A percentile compares a stretch with the other conserved stretches of the same genome.
These are phyloP conservation scores for Nectriaceae sp. DNA, from an alignment of 2,329 filamentous ascomycete genomes.

Conservation along the genomic window DNA sequence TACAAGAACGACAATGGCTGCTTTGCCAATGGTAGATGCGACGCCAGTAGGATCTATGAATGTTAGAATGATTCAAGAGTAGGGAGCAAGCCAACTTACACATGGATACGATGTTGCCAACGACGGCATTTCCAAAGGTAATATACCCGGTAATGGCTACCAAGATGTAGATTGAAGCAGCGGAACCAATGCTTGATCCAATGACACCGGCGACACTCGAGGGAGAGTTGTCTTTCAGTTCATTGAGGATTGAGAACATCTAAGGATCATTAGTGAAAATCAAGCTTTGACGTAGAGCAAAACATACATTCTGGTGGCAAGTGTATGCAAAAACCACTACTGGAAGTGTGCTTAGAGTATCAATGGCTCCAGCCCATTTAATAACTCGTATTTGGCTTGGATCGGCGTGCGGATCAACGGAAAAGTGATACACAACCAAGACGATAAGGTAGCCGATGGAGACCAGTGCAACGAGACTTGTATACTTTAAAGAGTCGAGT, in stretches of 20 bases:
- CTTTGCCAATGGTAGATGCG: slow-evolving; percentile 88
- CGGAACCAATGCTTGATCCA: slow-evolving; percentile 79
- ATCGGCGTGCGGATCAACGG: slow-evolving; percentile 73
- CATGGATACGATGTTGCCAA: slow-evolving; percentile 92
- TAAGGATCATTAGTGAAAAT: slow-evolving; percentile 36
- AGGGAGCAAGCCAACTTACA: slow-evolving; percentile 55
- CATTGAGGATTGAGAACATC: slow-evolving; percentile 99
- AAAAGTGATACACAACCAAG: slow-evolving; percentile 90
- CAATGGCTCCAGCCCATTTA: slow-evolving; percentile 76
- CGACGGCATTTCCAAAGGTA: slow-evolving; percentile 87
- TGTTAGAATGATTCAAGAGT: slow-evolving; percentile 18
- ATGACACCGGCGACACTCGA: slow-evolving; percentile 75
- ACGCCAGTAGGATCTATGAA: slow-evolving; percentile 47
- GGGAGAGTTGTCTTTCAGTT: slow-evolving; percentile 84
- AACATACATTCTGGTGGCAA: slow-evolving; percentile 88
- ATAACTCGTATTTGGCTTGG: slow-evolving; percentile 76
- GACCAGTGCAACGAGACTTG: slow-evolving; percentile 84
- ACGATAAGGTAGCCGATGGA: slow-evolving; percentile 95
- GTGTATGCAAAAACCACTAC: slow-evolving; percentile 99
- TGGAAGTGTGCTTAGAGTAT: slow-evolving; percentile 81
- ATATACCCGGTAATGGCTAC: slow-evolving; percentile 95
- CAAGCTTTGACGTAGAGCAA: background rate
- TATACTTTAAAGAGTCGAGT: slow-evolving; percentile 96
- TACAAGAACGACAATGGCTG: slow-evolving; percentile 92
- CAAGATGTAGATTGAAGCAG: slow-evolving; percentile 83